These are phyloP conservation scores for Hypoxylon sp. DNA, from an alignment of 2,329 filamentous ascomycete genomes.

Conservation along the genomic window DNA sequence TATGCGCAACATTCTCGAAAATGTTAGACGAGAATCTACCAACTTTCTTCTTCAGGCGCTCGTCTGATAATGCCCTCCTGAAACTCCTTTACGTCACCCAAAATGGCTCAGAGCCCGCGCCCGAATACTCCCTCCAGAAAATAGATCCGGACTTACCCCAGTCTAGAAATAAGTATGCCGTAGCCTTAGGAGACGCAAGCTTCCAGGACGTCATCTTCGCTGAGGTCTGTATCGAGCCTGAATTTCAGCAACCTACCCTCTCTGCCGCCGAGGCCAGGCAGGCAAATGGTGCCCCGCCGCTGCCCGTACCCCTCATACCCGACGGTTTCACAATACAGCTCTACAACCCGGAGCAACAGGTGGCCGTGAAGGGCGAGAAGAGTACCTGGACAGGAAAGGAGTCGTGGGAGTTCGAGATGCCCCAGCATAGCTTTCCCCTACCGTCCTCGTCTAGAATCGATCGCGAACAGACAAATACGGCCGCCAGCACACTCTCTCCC, in stretches of 20 bases:
- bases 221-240: conserved; percentile 86
- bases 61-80: conserved; percentile 67
- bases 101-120: conserved; percentile 83
- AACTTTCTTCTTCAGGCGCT: conserved; percentile 71
- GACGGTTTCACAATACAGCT: conserved; percentile 87
- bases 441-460: conserved; percentile 87
- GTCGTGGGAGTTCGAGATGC: conserved; percentile 93
- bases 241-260: conserved; percentile 86
- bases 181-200: conserved; percentile 86
- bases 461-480: conserved; percentile 74
- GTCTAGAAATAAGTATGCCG: conserved; percentile 87
- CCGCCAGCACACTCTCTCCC: conserved; percentile 71
- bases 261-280: conserved; percentile 84
- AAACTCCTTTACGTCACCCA: conserved; percentile 74
- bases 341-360: conserved; percentile 92
- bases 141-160: conserved; percentile 78
- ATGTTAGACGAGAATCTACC: conserved; percentile 98
- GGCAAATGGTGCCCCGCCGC: conserved; percentile 75
- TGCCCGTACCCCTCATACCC: conserved; percentile 80
- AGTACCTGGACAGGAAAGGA: conserved; percentile 85
- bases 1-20: conserved; percentile 34
- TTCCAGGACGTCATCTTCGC: conserved; percentile 86
- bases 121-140: conserved; percentile 85
- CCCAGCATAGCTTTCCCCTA: conserved; percentile 84
- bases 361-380: conserved; percentile 78